Percentiles rank a stretch among this genome's conserved stretches.
Conservation (phyloP, 148 eudicot species). For the Cornus florida region DNA sequence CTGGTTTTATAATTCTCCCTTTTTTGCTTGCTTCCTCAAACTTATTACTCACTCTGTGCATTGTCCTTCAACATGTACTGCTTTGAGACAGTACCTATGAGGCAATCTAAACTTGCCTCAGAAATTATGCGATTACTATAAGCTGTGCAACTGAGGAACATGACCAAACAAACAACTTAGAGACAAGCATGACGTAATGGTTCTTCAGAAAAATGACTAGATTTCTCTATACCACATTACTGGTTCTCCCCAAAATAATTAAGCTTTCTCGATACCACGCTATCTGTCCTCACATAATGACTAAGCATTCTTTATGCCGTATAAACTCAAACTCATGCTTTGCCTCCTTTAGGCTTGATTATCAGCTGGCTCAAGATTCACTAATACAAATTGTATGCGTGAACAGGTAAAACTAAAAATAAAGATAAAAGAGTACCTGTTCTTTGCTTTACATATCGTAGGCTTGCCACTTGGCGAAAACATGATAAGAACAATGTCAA, state of each 20-base stretch:
- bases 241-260: not conserved
- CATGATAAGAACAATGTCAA: slow-evolving; percentile 39
- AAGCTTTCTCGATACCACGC: not conserved
- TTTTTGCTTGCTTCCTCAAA: not conserved
- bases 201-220: not conserved
- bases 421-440: slow-evolving; percentile 14
- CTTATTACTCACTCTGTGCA: not conserved
- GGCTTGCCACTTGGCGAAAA: slow-evolving; percentile 48
- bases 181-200: not conserved
- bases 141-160: not conserved
- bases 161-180: not conserved
- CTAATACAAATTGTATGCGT: not conserved
- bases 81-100: not conserved
- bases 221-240: not conserved
- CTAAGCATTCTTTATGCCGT: not conserved
- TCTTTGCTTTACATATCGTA: slow-evolving; percentile 16
- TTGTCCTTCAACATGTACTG: not conserved
- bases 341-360: not conserved
- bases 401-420: not conserved
- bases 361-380: not conserved
- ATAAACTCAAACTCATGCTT: not conserved
- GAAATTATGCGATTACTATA: not conserved
- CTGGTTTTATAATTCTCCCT: not conserved
- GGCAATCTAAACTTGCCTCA: too few relatives aligned
- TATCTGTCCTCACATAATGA: not conserved